Base-by-base conservation (phyloP, 805 yeast species). In the Nakazawaea siamensis region DNA sequence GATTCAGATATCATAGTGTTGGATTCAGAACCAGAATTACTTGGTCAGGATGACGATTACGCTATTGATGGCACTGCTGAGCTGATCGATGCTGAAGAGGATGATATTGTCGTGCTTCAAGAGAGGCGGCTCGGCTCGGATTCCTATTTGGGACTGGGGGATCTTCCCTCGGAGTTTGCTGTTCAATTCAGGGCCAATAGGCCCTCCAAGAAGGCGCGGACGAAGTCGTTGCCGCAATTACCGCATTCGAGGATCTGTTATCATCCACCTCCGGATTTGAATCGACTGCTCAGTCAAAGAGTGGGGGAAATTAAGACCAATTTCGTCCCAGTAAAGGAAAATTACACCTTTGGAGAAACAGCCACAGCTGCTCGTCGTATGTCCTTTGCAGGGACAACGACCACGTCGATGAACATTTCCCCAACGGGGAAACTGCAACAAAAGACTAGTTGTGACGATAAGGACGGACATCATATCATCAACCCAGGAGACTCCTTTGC, bases 391-490 rank as follows among this genome's bases (percentile, higher is more conserved):
- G 23, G 31, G 11, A 18, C 24, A n/a, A 8, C 31, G 13, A 23
- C 38, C 6, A 18, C 37, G 17, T 34, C 20, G 9, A 14, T 24
- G 18, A 18, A 21, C 2, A 18, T 13, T 4, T 9, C 26, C 14
- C 8, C 43, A 35, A 33, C 35, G 31, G n/a, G 38, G 35, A 31
- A 43, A 40, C 14, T 56, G 55, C 1, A 16, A 9, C 18, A 24
- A 18, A 28, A 26, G 9, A 20, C 37, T 8, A 23, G 29, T 5
- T 73, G 78, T 46, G 80, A 72, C 47, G 86, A 80, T 46, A 70
- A 73, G 39, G 80, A 81, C 41, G 94, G 94, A 3, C 87, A 83
- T 51, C 81, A 78, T 49, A 70, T 78, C 32, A 75, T 78, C 11
- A 68, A 66, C 32, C 56, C 66, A 8, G 74, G 76, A 40, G 76